Conservation (phyloP, 2,329 filamentous ascomycete genomes). For the Penicillium corylophilum region DNA sequence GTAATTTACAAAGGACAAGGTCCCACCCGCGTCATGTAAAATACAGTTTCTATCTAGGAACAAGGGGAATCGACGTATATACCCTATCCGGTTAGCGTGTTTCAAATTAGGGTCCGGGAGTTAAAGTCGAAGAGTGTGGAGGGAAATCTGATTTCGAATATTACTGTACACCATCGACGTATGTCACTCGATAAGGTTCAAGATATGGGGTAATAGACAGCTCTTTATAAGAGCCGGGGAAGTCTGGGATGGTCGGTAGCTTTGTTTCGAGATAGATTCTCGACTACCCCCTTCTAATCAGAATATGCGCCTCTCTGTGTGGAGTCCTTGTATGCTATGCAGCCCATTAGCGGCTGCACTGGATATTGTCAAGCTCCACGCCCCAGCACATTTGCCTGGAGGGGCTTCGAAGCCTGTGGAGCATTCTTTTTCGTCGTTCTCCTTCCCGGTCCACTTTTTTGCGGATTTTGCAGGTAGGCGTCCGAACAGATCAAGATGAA, state of each 20-base stretch:
- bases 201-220: neutral
- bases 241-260: neutral
- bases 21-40: neutral
- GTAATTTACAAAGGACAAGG: neutral
- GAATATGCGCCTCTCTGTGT: neutral
- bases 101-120: too few relatives aligned
- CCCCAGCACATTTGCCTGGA: neutral
- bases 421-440: conserved; percentile 11
- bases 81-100: too few relatives aligned
- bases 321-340: neutral
- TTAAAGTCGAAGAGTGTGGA: too few relatives aligned
- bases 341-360: neutral
- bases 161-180: neutral
- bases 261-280: neutral
- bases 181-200: neutral
- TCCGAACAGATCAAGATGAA: too few relatives aligned
- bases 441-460: conserved; percentile 13
- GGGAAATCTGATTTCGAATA: too few relatives aligned
- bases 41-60: neutral
- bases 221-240: neutral
- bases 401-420: conserved; percentile 5
- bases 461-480: conserved; percentile 10
- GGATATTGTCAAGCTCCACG: neutral
- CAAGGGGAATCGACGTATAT: too few relatives aligned
- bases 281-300: too few relatives aligned